phyloP scores from a whole-genome alignment of 306 rosid species.

The Ochetophila trinervis region DNA sequence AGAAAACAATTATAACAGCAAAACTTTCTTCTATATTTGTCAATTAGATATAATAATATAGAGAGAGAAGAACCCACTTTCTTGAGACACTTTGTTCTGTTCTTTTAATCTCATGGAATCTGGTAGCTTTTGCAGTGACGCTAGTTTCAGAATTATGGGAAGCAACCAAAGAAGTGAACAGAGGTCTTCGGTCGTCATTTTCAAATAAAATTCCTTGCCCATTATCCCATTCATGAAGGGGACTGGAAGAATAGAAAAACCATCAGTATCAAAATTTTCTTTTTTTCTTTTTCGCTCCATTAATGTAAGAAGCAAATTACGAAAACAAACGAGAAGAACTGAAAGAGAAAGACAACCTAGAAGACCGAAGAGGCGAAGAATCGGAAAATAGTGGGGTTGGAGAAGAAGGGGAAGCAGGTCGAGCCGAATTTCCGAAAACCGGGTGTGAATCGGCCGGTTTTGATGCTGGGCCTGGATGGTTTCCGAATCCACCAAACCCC shows the following conservation, averaged over 20 bases:
- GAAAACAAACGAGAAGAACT: too few species aligned
- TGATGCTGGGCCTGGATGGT: slow-evolving; percentile 45
- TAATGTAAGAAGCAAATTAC: too few species aligned
- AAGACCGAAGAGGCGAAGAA: neutral
- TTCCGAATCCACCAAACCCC: neutral
- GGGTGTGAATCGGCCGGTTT: slow-evolving; percentile 33
- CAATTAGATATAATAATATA: neutral
- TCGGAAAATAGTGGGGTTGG: slow-evolving; percentile 13
- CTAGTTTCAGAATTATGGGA: slow-evolving; percentile 39
- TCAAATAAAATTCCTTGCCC: slow-evolving; percentile 24
- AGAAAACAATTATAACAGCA: too few species aligned
- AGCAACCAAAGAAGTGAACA: slow-evolving; percentile 37
- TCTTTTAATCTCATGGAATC: slow-evolving; percentile 39
- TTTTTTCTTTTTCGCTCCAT: too few species aligned
- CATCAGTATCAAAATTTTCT: slow-evolving; percentile 5
- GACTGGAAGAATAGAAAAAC: slow-evolving; percentile 34
- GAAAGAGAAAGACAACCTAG: neutral
- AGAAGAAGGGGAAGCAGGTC: slow-evolving; percentile 30
- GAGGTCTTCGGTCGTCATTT: slow-evolving; percentile 32
- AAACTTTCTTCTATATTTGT: too few species aligned
- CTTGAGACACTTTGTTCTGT: slow-evolving; percentile 35
- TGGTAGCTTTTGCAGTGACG: slow-evolving; percentile 44
- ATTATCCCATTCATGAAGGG: slow-evolving; percentile 34
- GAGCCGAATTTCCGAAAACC: slow-evolving; percentile 37
- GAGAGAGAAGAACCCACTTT: slow-evolving; percentile 27